phyloP scores from a whole-genome alignment of 495 filamentous ascomycete species.

The Cudoniella acicularis region DNA sequence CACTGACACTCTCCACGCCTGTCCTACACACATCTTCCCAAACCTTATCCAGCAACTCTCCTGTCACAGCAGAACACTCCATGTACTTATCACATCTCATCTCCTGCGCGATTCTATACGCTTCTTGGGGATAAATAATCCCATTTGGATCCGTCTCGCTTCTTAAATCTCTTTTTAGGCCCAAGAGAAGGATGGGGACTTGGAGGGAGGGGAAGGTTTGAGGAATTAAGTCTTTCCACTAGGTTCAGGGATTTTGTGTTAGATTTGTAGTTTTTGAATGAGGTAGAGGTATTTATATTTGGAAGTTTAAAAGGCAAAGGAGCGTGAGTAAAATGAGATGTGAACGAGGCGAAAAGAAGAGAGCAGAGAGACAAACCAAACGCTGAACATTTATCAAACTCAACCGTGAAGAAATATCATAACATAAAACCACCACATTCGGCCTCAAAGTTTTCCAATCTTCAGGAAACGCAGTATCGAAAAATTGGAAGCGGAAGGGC shows the following conservation, averaged over 20 bases:
- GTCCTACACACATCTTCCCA: slow-evolving; percentile 75
- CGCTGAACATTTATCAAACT: slow-evolving; percentile 60
- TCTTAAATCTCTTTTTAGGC: slow-evolving; percentile 78
- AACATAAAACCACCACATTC: slow-evolving; percentile 74
- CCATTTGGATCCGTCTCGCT: slow-evolving; percentile 58
- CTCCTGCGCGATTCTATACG: slow-evolving; percentile 71
- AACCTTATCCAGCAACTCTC: slow-evolving; percentile 67
- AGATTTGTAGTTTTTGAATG: slow-evolving; percentile 69
- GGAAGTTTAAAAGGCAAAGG: slow-evolving; percentile 16
- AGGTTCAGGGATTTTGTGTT: neutral
- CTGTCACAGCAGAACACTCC: slow-evolving; percentile 86
- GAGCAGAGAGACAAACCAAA: slow-evolving; percentile 42
- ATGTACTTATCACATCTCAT: slow-evolving; percentile 84
- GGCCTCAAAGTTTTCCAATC: slow-evolving; percentile 72
- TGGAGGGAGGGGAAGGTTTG: slow-evolving; percentile 56
- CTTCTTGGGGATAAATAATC: slow-evolving; percentile 71
- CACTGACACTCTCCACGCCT: slow-evolving; percentile 46
- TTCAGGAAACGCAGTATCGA: slow-evolving; percentile 71
- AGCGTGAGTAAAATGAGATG: neutral
- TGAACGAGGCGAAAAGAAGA: neutral
- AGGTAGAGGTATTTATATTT: neutral
- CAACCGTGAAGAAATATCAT: slow-evolving; percentile 66
- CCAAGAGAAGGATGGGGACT: slow-evolving; percentile 72
- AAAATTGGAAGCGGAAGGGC: slow-evolving; percentile 70
- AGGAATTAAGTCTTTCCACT: slow-evolving; percentile 11